Base-by-base conservation (phyloP, 108 stramenopile genomes). In the Cyclotella cryptica region DNA sequence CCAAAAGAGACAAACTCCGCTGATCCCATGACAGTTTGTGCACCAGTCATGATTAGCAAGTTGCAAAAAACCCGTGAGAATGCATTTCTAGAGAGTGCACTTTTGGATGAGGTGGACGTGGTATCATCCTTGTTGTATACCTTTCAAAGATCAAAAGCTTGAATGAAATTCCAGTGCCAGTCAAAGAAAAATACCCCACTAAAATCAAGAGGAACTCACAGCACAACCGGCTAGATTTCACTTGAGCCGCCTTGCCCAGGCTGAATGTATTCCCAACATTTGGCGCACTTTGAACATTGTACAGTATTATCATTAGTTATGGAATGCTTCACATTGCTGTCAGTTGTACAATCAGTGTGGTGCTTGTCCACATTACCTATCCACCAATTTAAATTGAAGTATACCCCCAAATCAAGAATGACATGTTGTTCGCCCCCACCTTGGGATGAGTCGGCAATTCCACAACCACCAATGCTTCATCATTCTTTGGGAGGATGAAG, bases 181-280 rank as follows among this genome's bases (percentile, higher is more conserved):
- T 26, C 1, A 9, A 3, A 13, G 26, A 28, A 14, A 24, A 2
- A 58, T 2, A 26, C 22, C 3, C 26, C 12, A 58, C 3, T 35
- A 35, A 35, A 35, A 35, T 6, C 35, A 35, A 35, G 22, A 14
- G 3, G 26, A 7, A 8, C 61, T 62, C 61, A 11, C 87, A 84
- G 72, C 87, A 85, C 13, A 88, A 69, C 3, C 78, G 69, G 43
- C 83, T 74, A 44, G 82, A 74, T 12, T 80, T 61, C 2, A 85
- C 74, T 49, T 71, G 68, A 18, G 87, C 75, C 19, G 87, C 84
- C 49, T 88, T 84, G 10, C 81, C 84, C 11, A 79, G 45, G 11
- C 86, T 49, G 52, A 87, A 60, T 52, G 84, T 87, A 57, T 87
- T 87, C 4, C 86, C 86, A 0, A 87, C 86, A 74, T 87, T 87